Base-by-base conservation (phyloP, 139 green algal genomes). In the Auxenochlorella pyrenoidosa region DNA sequence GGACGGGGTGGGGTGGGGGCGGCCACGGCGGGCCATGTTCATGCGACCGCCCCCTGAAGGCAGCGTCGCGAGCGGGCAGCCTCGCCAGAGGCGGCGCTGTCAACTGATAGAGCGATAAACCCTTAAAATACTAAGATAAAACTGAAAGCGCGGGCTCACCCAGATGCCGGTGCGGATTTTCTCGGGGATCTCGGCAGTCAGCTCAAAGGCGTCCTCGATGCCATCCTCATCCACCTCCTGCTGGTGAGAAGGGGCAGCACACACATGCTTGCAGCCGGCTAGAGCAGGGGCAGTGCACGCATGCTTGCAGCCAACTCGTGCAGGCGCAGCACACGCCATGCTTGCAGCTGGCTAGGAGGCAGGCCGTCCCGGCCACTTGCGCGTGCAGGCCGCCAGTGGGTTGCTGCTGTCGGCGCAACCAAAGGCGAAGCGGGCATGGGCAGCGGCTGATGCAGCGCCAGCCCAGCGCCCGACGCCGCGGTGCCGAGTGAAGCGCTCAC, bases 131-230 rank as follows among this genome's bases (percentile, higher is more conserved):
- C n/a, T n/a, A n/a, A n/a, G n/a, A n/a, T n/a, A n/a, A n/a, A n/a
- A n/a, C n/a, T n/a, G n/a, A n/a, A n/a, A n/a, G 63, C 28, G 63
- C 26, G 3, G 38, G 5, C 79, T 26, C 80, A 85, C 82, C 87
- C 89, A 92, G 68, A 91, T 88, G 44, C 68, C 86, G 32, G 94
- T 96, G 40, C 90, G 86, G 38, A 96, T 93, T 36, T 76, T 79
- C 86, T 97, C 96, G 3, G 91, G 88, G 41, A 99, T 94, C 91
- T 99, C 97, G n/a, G 93, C 91, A 34, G 97, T 81, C 85, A 99
- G 93, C 86, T 99, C 98, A 90, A 99, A 99, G 0, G 97, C 95
- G 41, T 99, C 97, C 68, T 99, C 97, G 16, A 99, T 92, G 58
- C 98, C 98, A 54, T 99, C 96, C 60, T 98, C 96, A 79, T 98